These are phyloP conservation scores for Aspergillus unguis DNA, from an alignment of 2,329 filamentous ascomycete species.

Conservation along the genomic window DNA sequence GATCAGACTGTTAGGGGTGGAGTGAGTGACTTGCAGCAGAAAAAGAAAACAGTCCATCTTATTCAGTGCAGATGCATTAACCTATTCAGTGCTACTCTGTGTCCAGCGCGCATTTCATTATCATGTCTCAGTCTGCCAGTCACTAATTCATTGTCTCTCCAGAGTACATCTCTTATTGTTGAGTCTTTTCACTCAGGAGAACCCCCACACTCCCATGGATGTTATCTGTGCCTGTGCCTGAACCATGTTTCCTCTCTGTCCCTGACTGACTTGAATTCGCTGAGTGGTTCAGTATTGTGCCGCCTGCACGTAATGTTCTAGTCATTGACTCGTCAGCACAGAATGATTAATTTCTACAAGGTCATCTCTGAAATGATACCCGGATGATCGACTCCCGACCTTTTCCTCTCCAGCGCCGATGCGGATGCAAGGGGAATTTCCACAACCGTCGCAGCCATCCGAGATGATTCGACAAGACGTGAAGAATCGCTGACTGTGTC, in stretches of 20 bases:
- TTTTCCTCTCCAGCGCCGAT: slow-evolving; percentile 9
- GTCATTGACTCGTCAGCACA: no score
- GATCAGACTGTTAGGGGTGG: slow-evolving; percentile 9
- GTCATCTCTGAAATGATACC: background rate
- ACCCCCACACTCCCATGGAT: slow-evolving; percentile 14
- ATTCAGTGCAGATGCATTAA: background rate
- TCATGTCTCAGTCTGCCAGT: no score
- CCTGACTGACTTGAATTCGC: background rate
- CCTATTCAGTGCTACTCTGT: background rate
- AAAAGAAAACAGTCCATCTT: background rate
- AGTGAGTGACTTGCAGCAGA: slow-evolving; percentile 15
- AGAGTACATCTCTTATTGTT: no score
- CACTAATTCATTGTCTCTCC: no score
- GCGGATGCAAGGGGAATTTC: slow-evolving; percentile 23
- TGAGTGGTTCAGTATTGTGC: background rate
- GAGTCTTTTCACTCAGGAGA: slow-evolving; percentile 3
- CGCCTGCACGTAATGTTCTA: no score
- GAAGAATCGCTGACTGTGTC: background rate
- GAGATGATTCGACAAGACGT: slow-evolving; percentile 1
- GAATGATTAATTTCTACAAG: background rate
- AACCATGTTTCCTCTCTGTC: slow-evolving; percentile 8
- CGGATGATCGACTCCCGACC: slow-evolving; percentile 19
- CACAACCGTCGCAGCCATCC: slow-evolving; percentile 17
- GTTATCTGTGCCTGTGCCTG: slow-evolving; percentile 12
- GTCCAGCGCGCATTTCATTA: no score